Conservation (phyloP, 208 protist species). For the Acanthamoeba sp. region DNA sequence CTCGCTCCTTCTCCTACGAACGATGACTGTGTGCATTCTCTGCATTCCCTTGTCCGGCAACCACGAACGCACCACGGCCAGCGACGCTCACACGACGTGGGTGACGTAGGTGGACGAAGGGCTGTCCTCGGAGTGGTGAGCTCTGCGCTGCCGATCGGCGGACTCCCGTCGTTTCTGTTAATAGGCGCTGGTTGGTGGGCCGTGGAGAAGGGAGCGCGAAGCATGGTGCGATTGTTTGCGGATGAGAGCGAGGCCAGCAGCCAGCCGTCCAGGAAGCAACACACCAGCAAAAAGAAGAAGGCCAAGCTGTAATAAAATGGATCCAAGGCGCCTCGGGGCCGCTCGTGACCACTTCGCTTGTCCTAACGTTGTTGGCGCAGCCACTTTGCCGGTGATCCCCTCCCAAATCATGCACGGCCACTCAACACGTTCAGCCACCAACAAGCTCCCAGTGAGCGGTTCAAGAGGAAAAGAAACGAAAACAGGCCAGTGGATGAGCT, state of each 20-base stretch:
- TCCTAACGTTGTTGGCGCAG: no score
- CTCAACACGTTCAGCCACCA: no score
- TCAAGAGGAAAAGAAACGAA: not conserved
- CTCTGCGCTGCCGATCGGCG: constrained; percentile 11
- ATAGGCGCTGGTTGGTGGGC: constrained; percentile 31
- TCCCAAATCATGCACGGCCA: no score
- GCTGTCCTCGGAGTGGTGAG: not conserved
- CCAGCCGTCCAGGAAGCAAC: not conserved
- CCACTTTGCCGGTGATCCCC: no score
- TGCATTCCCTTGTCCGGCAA: no score
- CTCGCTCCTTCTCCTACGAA: not conserved
- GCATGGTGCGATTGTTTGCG: not conserved
- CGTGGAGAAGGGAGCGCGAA: constrained; percentile 4
- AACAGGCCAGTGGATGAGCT: no score
- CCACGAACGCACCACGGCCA: no score
- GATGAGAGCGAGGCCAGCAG: not conserved
- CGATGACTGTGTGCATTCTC: not conserved
- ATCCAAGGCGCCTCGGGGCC: no score
- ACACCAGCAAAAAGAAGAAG: constrained; percentile 7
- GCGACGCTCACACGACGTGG: not conserved
- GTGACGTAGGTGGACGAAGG: not conserved
- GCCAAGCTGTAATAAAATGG: not conserved
- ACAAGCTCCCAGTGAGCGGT: no score
- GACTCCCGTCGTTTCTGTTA: constrained; percentile 17
- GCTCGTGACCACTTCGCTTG: no score